A percentile compares a stretch with the other conserved stretches of the same genome.
Conservation (phyloP, 2,329 filamentous ascomycete genomes). For the Septoria linicola region DNA sequence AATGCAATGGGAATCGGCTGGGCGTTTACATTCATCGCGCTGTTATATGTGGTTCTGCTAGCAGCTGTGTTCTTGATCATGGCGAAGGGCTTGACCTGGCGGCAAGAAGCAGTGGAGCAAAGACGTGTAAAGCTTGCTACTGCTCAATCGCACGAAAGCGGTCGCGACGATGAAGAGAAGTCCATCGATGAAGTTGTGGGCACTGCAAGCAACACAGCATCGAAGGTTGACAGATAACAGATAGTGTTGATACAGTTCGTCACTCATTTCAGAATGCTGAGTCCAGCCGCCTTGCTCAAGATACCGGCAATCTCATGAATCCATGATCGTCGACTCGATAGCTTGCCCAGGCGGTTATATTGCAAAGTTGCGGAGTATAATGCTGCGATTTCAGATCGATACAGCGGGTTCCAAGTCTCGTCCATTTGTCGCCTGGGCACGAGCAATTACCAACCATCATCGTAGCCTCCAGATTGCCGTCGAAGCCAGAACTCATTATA, state of each 20-base stretch:
- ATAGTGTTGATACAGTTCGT: no score
- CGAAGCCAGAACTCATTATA: slow-evolving; percentile 33
- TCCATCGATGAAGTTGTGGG: not conserved
- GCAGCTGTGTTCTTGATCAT: slow-evolving; percentile 29
- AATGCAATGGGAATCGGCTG: slow-evolving; percentile 41
- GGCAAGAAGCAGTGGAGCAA: slow-evolving; percentile 26
- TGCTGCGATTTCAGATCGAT: no score
- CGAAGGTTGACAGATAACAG: no score
- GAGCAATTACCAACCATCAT: not conserved
- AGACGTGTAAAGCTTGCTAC: slow-evolving; percentile 7
- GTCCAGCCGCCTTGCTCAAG: no score
- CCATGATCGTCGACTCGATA: no score
- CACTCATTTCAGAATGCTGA: no score
- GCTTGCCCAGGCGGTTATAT: no score
- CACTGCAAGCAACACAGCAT: no score
- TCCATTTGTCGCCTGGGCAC: no score
- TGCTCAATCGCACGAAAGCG: not conserved
- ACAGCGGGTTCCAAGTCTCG: no score
- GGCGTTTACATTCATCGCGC: slow-evolving; percentile 45
- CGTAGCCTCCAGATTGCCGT: slow-evolving; percentile 7
- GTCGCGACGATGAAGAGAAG: slow-evolving; percentile 14
- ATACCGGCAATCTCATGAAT: no score
- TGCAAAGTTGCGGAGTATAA: no score
- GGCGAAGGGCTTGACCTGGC: slow-evolving; percentile 26
- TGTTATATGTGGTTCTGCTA: slow-evolving; percentile 27